Base-by-base conservation (phyloP, 2,329 filamentous ascomycete genomes). In the Mycosphaerella sp. region DNA sequence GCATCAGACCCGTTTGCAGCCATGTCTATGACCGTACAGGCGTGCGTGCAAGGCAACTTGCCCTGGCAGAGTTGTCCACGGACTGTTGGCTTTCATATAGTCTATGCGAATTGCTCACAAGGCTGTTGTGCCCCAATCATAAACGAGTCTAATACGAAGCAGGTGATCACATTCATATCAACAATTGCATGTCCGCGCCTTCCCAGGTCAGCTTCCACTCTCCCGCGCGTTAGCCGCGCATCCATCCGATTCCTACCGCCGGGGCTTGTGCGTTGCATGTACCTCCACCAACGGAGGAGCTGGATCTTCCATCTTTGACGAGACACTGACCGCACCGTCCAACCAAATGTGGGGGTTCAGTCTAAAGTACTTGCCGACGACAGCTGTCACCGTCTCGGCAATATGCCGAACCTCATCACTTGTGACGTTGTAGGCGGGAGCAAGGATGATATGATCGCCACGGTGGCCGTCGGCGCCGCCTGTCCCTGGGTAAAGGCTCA, bases 371-470 rank as follows among this genome's bases (percentile, higher is more conserved):
- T 80, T 77, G 11, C 72, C 66, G 21, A 87, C 69, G 14, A 85
- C 76, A n/a, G 65, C 70, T 3, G 67, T 69, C 2, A 81, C 72
- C 0, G 71, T 74, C 14, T 76, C 70, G 2, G 80, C 80, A 50
- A 86, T 79, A 23, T 72, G 64, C 11, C 80, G 74, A 48, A 87
- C 72, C 17, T 86, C 81, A 6, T 73, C 73, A 42, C 70, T 69
- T 1, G 77, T 81, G 21, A 84, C 75, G 43, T 80, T 88, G 69
- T 83, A 89, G 0, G 86, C 78, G 4, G 87, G 87, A 1, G 85
- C 80, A 9, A 91, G 63, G 26, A 90, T 75, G 36, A 89, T 73
- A 67, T 88, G 84, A 63, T 91, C 87, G 8, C 86, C 86, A 1
- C 66, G 66, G n/a, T 67, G 64, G 1, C 78, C 74, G 43, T 87